phyloP scores from a whole-genome alignment of 768 basidiomycete genomes.

The Mycena haematopus region DNA sequence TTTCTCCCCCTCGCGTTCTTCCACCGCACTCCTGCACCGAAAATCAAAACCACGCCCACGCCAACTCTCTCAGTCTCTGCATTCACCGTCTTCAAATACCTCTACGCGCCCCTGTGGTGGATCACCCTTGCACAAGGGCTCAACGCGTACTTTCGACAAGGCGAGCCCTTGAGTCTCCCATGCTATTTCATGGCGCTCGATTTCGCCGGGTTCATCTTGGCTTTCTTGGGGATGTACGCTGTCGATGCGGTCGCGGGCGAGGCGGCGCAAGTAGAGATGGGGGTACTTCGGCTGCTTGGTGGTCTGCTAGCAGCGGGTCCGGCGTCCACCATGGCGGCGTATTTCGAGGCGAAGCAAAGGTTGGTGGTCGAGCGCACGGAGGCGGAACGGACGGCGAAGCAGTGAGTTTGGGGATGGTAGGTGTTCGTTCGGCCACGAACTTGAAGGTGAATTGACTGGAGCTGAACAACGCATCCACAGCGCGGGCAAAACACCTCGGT shows the following conservation, averaged over 20 bases:
- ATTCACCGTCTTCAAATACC: conserved; percentile 19
- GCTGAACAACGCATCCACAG: too few relatives aligned
- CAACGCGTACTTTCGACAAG: background rate
- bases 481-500: too few relatives aligned
- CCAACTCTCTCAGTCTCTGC: background rate
- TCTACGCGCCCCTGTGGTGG: conserved; percentile 21
- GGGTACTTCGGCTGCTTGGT: background rate
- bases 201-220: background rate
- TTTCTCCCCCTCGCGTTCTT: conserved; percentile 23
- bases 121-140: conserved; percentile 6
- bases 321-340: conserved; percentile 22
- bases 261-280: background rate
- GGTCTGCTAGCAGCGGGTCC: conserved; percentile 2
- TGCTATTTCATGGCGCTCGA: conserved; percentile 22
- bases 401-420: too few relatives aligned
- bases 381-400: background rate
- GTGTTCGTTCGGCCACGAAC: too few relatives aligned
- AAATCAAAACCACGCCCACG: background rate
- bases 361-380: background rate
- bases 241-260: conserved; percentile 10
- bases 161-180: background rate
- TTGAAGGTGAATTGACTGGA: too few relatives aligned
- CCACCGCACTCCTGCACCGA: background rate
- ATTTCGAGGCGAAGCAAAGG: conserved; percentile 15
- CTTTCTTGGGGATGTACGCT: conserved; percentile 13